Base-by-base conservation (phyloP, 192 early-diverging fungal genomes). In the Podila horticola region DNA sequence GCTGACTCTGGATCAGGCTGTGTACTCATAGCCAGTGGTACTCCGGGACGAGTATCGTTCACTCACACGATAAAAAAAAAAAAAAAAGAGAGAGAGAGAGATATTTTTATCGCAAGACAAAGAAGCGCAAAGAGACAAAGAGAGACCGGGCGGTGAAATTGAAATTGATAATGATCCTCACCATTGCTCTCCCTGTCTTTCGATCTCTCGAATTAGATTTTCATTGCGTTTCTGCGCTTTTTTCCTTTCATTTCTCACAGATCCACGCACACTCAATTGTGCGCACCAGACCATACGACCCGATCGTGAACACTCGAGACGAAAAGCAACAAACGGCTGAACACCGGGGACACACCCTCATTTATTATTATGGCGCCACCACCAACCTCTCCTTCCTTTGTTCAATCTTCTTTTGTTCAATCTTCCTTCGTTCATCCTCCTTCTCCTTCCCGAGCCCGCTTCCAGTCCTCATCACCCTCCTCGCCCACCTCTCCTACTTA, bases 131-230 rank as follows among this genome's bases (percentile, higher is more conserved):
- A 29, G 13, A 64, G 34, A 64, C 31, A 34, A 19, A 34, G 60
- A n/a, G n/a, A 36, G 63, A 36, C 19, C 31, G 63, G 63, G 49
- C n/a, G 36, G 49, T n/a, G 57, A 67, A 11, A 67, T 22, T 45
- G 30, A n/a, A 28, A 15, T 15, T 6, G 31, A 24, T 34, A 52
- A 50, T 20, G 33, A 29, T 9, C 19, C 45, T 50, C 11, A 10
- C 15, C 17, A n/a, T n/a, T n/a, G 17, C 38, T 65, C 17, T 30
- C 48, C 34, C 33, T 28, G n/a, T 22, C 26, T 49, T 36, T 28
- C n/a, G n/a, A n/a, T n/a, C 26, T 29, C 64, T 45, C 41, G 41
- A 45, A 15, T 45, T 45, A 45, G 41, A 45, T 45, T 45, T 45
- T 45, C 41, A 45, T 45, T 17, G 41, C 41, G 2, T 15, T 45